These are phyloP conservation scores for Penicillium sp. DNA, from an alignment of 2,329 filamentous ascomycete genomes.

Conservation along the genomic window DNA sequence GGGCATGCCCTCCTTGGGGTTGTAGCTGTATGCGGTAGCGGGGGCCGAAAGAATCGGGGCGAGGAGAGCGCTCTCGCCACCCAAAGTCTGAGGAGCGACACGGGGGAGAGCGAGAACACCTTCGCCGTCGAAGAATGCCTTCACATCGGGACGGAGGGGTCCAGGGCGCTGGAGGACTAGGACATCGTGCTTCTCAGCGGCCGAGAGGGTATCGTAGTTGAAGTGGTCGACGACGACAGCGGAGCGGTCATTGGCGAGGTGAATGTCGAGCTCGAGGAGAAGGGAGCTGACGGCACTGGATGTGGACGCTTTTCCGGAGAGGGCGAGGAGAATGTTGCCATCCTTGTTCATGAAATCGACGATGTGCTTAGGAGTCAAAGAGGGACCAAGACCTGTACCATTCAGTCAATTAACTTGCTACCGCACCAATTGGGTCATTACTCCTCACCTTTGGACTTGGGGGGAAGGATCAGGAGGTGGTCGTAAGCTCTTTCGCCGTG, in stretches of 20 bases:
- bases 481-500: conserved; percentile 88
- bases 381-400: conserved; percentile 74
- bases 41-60: conserved; percentile 81
- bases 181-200: conserved; percentile 83
- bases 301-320: conserved; percentile 70
- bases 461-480: conserved; percentile 84
- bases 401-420: conserved; percentile 26
- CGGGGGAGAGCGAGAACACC: conserved; percentile 78
- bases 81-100: conserved; percentile 78
- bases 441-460: conserved; percentile 77
- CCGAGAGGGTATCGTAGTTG: conserved; percentile 78
- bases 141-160: conserved; percentile 66
- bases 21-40: conserved; percentile 87
- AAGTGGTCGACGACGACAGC: conserved; percentile 93
- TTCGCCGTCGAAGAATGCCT: conserved; percentile 73
- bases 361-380: conserved; percentile 80
- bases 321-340: conserved; percentile 85
- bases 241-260: conserved; percentile 81
- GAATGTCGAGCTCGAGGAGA: conserved; percentile 84
- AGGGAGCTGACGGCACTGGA: conserved; percentile 74
- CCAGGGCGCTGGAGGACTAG: conserved; percentile 73
- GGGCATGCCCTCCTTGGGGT: conserved; percentile 79
- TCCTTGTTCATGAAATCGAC: conserved; percentile 89
- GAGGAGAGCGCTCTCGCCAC: conserved; percentile 72
- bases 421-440: background rate